A percentile compares a stretch with the other conserved stretches of the same genome.
Evolutionary conservation across 2,329 filamentous ascomycete species (phyloP).

Genomic region (Hawksworthiomyces lignivorus): DNA sequence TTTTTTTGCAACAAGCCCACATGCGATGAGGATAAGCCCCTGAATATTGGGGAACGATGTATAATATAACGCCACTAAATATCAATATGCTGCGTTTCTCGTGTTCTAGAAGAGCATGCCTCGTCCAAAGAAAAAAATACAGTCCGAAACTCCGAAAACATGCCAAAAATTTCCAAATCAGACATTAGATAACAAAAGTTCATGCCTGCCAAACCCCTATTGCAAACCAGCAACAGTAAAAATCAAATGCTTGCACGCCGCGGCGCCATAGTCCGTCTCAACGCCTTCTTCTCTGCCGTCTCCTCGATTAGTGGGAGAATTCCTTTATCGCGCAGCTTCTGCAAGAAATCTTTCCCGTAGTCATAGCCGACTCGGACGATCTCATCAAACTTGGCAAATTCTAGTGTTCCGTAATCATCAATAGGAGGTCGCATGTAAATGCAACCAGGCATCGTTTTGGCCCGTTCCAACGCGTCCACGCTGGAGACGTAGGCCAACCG

Average conservation of each 20-base stretch:
- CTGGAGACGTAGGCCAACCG: constrained; percentile 90
- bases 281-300: constrained; percentile 67
- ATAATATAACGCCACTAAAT: too few relatives aligned
- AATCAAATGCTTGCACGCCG: constrained; percentile 64
- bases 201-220: too few relatives aligned
- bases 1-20: too few relatives aligned
- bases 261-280: constrained; percentile 72
- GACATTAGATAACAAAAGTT: not conserved
- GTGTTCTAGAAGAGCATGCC: too few relatives aligned
- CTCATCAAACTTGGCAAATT: constrained; percentile 97
- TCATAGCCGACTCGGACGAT: constrained; percentile 84
- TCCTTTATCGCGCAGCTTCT: constrained; percentile 69
- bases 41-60: too few relatives aligned
- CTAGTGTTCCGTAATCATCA: constrained; percentile 85
- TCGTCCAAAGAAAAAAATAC: too few relatives aligned
- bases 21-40: too few relatives aligned
- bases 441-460: constrained; percentile 84
- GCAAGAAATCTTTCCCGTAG: constrained; percentile 75
- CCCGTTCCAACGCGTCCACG: constrained; percentile 87
- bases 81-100: too few relatives aligned
- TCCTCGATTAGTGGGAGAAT: constrained; percentile 62
- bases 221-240: too few relatives aligned
- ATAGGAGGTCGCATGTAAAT: constrained; percentile 95
- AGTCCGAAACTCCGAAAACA: too few relatives aligned
- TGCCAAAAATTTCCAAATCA: not conserved